Evolutionary conservation across 2,329 filamentous ascomycete species (phyloP).

Genomic region (Cytospora chrysosperma): DNA sequence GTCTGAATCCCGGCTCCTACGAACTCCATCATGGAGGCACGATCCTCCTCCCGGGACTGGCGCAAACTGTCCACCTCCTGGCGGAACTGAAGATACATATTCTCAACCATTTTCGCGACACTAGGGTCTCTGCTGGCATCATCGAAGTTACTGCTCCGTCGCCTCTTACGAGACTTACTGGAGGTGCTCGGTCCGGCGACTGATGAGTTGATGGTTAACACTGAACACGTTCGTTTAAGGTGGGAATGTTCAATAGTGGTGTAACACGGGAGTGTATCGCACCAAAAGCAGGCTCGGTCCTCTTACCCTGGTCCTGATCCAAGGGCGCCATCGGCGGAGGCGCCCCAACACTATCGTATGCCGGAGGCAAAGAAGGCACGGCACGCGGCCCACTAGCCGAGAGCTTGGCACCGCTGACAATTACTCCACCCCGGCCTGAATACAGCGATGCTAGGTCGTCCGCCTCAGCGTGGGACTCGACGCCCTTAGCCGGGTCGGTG

Average conservation of each 20-base stretch:
- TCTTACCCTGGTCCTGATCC: neutral
- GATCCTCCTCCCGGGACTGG: neutral
- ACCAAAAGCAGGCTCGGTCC: neutral
- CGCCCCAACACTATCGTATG: neutral
- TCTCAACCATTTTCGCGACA: neutral
- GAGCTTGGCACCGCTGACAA: neutral
- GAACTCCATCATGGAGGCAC: neutral
- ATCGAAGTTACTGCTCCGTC: neutral
- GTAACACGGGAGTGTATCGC: neutral
- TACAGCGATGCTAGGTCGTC: constrained; percentile 47
- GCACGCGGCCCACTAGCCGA: neutral
- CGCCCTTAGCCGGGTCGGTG: neutral
- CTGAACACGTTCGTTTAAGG: neutral
- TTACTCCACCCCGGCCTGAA: constrained; percentile 31
- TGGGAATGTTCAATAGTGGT: neutral
- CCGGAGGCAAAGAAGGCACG: neutral
- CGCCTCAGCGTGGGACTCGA: constrained; percentile 34
- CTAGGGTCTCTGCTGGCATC: neutral
- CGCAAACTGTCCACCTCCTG: neutral
- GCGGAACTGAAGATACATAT: neutral
- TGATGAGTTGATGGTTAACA: neutral
- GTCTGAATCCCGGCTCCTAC: neutral
- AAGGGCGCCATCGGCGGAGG: neutral
- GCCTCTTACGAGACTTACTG: neutral
- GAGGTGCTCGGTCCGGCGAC: neutral